phyloP scores from a whole-genome alignment of 148 eudicot genomes.

The Drosera capensis region DNA sequence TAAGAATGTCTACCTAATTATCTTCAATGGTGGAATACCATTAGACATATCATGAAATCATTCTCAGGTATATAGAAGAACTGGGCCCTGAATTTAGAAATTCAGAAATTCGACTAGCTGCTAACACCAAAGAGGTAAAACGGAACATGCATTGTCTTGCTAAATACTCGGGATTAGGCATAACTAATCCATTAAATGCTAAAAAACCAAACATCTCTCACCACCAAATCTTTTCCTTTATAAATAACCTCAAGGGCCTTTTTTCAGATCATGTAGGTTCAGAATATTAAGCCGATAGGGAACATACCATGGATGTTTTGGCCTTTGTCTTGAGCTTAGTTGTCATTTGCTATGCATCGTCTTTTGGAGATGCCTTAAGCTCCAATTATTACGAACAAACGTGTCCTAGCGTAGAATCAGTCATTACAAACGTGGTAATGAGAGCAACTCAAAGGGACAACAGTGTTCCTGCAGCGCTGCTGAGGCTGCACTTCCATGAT shows the following conservation, averaged over 20 bases:
- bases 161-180: too few species aligned
- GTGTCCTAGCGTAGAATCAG: constrained; percentile 48
- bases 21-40: too few species aligned
- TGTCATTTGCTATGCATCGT: constrained; percentile 14
- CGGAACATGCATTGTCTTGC: constrained; percentile 9
- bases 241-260: constrained; percentile 12
- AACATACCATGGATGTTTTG: constrained; percentile 22
- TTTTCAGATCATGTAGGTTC: too few species aligned
- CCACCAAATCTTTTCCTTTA: constrained; percentile 13
- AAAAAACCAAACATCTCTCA: constrained; percentile 16
- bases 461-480: constrained; percentile 66
- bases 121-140: too few species aligned
- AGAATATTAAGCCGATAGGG: neutral
- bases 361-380: constrained; percentile 36
- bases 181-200: constrained; percentile 29
- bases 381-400: constrained; percentile 46
- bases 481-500: constrained; percentile 88
- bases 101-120: too few species aligned
- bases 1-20: too few species aligned
- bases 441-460: constrained; percentile 30
- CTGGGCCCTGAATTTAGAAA: too few species aligned
- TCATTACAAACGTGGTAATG: constrained; percentile 25
- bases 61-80: too few species aligned
- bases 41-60: too few species aligned
- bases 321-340: constrained; percentile 19